phyloP scores from a whole-genome alignment of 768 basidiomycete species.

The Mycena pura region DNA sequence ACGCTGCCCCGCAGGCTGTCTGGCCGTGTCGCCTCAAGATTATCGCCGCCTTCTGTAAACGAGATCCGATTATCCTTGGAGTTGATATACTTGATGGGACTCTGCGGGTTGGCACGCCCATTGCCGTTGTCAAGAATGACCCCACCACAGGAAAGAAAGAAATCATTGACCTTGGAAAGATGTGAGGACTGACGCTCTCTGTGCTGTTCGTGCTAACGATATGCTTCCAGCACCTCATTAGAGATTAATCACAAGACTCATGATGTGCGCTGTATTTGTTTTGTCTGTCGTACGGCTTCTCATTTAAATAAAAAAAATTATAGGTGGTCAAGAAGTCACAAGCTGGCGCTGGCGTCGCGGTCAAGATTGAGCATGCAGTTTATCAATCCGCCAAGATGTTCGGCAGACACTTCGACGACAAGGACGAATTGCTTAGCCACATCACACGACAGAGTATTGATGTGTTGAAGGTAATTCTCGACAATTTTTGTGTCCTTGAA shows the following conservation, averaged over 20 bases:
- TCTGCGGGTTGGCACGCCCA: slow-evolving; percentile 89
- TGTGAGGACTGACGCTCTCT: slow-evolving; percentile 59
- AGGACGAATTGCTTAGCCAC: slow-evolving; percentile 91
- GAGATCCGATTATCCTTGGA: slow-evolving; percentile 96
- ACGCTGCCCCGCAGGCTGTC: slow-evolving; percentile 93
- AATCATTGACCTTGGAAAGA: slow-evolving; percentile 90
- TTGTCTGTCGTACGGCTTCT: not conserved
- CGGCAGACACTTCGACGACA: slow-evolving; percentile 94
- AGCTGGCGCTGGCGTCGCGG: slow-evolving; percentile 95
- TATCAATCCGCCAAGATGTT: slow-evolving; percentile 96
- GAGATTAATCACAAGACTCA: slow-evolving; percentile 95
- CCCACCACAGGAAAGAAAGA: slow-evolving; percentile 88
- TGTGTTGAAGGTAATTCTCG: slow-evolving; percentile 76
- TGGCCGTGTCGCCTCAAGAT: slow-evolving; percentile 96
- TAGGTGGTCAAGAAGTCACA: slow-evolving; percentile 92
- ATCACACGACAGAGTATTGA: slow-evolving; percentile 95
- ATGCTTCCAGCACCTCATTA: slow-evolving; percentile 76
- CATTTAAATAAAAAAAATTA: slow-evolving; percentile 7
- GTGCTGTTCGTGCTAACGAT: slow-evolving; percentile 13
- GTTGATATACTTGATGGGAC: slow-evolving; percentile 96
- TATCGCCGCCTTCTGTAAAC: slow-evolving; percentile 94
- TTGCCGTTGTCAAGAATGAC: slow-evolving; percentile 95
- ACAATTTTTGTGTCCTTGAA: not conserved
- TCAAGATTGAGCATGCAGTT: slow-evolving; percentile 97
- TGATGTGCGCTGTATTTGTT: slow-evolving; percentile 59